phyloP scores from a whole-genome alignment of 768 basidiomycete genomes.

The Rhodotorula kratochvilovae region DNA sequence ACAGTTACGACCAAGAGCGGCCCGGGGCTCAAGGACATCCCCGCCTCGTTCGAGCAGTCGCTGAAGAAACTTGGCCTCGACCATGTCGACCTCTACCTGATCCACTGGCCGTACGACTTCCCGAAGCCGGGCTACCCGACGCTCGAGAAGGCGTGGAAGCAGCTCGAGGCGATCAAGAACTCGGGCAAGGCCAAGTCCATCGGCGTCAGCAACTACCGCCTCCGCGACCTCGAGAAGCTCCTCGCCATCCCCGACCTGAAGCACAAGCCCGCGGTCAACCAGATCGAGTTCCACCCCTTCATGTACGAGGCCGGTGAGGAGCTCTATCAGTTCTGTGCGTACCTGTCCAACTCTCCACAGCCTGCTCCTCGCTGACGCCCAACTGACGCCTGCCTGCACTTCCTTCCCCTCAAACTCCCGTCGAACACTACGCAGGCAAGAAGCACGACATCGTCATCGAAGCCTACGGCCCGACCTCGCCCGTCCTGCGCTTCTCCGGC shows the following conservation, averaged over 20 bases:
- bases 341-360: too few species aligned
- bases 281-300: slow-evolving; percentile 51
- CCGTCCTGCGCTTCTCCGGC: slow-evolving; percentile 17
- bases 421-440: slow-evolving; percentile 2
- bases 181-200: slow-evolving; percentile 52
- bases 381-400: too few species aligned
- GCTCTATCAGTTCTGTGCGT: slow-evolving; percentile 40
- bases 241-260: slow-evolving; percentile 45
- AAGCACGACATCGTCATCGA: slow-evolving; percentile 26
- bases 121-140: slow-evolving; percentile 18
- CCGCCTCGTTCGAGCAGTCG: slow-evolving; percentile 55
- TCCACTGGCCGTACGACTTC: slow-evolving; percentile 40
- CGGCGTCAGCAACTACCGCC: slow-evolving; percentile 50
- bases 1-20: slow-evolving; percentile 39
- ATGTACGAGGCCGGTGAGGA: slow-evolving; percentile 40
- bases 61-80: slow-evolving; percentile 57
- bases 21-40: slow-evolving; percentile 47
- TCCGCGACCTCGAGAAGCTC: slow-evolving; percentile 47
- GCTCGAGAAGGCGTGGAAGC: slow-evolving; percentile 39
- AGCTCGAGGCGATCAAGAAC: slow-evolving; percentile 58
- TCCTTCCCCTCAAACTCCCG: too few species aligned
- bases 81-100: slow-evolving; percentile 42
- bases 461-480: slow-evolving; percentile 32
- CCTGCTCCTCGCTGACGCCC: too few species aligned
- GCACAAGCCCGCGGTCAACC: slow-evolving; percentile 47